Percentiles rank a stretch among this genome's conserved stretches.
Conservation (phyloP, 2,329 filamentous ascomycete species). For the Exophiala dermatitidis region DNA sequence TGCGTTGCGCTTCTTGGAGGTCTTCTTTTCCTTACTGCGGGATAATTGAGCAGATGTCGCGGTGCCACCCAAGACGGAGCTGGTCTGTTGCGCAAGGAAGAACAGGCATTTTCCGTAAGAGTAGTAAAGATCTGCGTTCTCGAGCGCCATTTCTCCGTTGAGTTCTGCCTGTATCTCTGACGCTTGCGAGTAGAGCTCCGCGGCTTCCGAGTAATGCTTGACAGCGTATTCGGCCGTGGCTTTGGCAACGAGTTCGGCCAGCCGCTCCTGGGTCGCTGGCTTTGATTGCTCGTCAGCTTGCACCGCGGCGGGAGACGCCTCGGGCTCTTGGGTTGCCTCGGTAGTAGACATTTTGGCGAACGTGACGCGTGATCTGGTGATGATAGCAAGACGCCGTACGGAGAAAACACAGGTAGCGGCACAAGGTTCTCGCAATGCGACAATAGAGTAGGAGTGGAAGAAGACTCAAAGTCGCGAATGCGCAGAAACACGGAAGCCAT, state of each 20-base stretch:
- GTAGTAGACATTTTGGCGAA: conserved; percentile 18
- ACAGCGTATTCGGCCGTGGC: conserved; percentile 79
- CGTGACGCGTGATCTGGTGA: background rate
- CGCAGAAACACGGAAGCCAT: background rate
- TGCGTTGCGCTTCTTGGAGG: conserved; percentile 33
- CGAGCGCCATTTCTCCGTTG: conserved; percentile 83
- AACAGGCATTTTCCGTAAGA: conserved; percentile 90
- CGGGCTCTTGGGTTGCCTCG: conserved; percentile 10
- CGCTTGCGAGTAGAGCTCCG: conserved; percentile 81
- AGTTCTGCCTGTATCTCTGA: conserved; percentile 83
- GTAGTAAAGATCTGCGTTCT: conserved; percentile 91
- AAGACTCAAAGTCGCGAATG: background rate
- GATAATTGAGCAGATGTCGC: conserved; percentile 49
- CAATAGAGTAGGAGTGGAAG: background rate
- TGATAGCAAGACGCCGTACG: background rate
- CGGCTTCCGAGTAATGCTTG: conserved; percentile 78
- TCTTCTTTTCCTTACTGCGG: conserved; percentile 46
- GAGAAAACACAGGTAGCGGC: background rate
- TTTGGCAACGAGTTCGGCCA: conserved; percentile 71
- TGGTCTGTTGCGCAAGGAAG: conserved; percentile 88
- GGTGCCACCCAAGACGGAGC: conserved; percentile 82
- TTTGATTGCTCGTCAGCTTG: conserved; percentile 5
- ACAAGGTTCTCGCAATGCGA: background rate
- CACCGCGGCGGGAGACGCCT: conserved; percentile 12
- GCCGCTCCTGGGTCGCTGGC: conserved; percentile 47